These are phyloP conservation scores for Schoenoplectus tabernaemontani DNA, from an alignment of 202 grass and related monocot genomes.

Conservation along the genomic window DNA sequence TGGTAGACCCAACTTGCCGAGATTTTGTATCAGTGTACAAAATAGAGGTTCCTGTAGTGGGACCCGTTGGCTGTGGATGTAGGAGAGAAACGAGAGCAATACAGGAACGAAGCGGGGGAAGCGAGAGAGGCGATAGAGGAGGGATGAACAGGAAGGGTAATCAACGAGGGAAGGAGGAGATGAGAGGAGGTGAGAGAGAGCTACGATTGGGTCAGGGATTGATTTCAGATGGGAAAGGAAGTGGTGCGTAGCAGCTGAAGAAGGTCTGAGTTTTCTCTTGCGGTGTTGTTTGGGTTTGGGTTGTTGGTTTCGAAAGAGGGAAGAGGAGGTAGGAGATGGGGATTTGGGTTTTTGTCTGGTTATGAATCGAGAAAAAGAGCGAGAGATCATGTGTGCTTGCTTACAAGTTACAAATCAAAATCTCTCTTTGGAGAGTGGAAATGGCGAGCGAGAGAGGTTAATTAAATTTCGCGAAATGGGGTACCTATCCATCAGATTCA, in stretches of 20 bases:
- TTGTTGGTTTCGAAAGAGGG: not conserved
- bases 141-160: conserved; percentile 59
- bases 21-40: conserved; percentile 46
- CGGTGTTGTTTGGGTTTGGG: conserved; percentile 8
- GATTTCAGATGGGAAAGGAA: conserved; percentile 64
- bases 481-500: too few species aligned
- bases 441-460: too few species aligned
- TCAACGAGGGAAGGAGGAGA: conserved; percentile 34
- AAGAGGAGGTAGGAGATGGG: not conserved
- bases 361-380: not conserved
- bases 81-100: conserved; percentile 43
- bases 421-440: not conserved
- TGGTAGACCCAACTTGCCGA: conserved; percentile 42
- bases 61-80: conserved; percentile 32
- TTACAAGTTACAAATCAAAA: not conserved
- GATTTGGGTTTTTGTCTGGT: conserved; percentile 12
- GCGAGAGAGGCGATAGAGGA: conserved; percentile 64
- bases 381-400: not conserved
- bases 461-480: too few species aligned
- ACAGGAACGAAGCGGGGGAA: conserved; percentile 40
- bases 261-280: conserved; percentile 20
- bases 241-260: conserved; percentile 20
- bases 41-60: conserved; percentile 47
- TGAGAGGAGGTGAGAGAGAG: conserved; percentile 40
- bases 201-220: conserved; percentile 42